These are phyloP conservation scores for Neoascochyta sp. DNA, from an alignment of 2,329 filamentous ascomycete species.

Conservation along the genomic window DNA sequence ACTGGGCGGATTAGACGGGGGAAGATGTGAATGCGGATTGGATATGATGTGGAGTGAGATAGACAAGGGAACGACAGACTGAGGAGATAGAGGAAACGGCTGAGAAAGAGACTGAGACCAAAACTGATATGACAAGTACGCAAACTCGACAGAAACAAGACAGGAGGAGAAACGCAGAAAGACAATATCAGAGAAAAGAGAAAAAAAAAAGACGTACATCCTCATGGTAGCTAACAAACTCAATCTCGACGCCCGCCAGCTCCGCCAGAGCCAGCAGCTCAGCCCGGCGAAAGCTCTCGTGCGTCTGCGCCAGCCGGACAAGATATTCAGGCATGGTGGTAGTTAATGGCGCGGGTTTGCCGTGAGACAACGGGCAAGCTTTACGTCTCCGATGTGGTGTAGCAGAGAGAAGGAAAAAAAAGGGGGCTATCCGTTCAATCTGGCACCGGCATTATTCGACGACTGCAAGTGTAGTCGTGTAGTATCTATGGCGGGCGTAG, in stretches of 20 bases:
- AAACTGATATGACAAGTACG: background rate
- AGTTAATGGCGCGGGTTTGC: background rate
- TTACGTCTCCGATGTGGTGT: background rate
- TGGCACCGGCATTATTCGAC: constrained; percentile 17
- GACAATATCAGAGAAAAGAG: background rate
- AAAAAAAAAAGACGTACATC: constrained; percentile 55
- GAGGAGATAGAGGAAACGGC: too few species aligned
- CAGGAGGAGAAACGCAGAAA: too few species aligned
- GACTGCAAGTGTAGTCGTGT: constrained; percentile 1
- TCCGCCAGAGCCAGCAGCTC: constrained; percentile 79
- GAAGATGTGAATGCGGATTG: constrained; percentile 2
- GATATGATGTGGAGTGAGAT: background rate
- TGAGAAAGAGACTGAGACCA: too few species aligned
- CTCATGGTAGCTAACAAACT: constrained; percentile 70
- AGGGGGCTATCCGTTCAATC: constrained; percentile 12
- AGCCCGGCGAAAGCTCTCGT: constrained; percentile 84
- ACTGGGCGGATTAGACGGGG: constrained; percentile 50
- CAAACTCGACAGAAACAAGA: background rate
- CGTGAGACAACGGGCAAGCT: background rate
- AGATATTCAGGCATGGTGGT: constrained; percentile 63
- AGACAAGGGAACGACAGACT: too few species aligned
- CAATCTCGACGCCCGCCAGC: constrained; percentile 62
- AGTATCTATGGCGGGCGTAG: background rate
- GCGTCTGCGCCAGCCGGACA: constrained; percentile 81
- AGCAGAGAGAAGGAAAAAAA: background rate